Evolutionary conservation across 345 rosid species (phyloP), one percentile per base, ranked within the genome.

Genomic region (Luvunga scandens): DNA sequence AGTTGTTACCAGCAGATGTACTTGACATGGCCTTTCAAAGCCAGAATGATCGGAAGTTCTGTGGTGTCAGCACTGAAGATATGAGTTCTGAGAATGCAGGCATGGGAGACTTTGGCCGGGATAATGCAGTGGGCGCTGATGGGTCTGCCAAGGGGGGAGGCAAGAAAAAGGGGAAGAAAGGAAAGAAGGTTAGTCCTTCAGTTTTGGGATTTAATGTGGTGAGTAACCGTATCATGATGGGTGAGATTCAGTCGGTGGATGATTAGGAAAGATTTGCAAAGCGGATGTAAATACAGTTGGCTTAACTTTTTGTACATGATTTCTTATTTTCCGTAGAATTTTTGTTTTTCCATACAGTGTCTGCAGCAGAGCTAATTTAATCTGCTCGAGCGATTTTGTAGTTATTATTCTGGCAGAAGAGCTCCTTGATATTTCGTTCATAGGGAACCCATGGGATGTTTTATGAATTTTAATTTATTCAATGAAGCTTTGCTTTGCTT

Each of bases 181-280:
- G 97, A 67, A 96, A 96, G 91, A 94, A 94, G 86, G 89, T 95
- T 24, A 94, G 86, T 50, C 86, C 94, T 4, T 80, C 95, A 14
- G 98, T 85, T 78, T 79, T 96, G 45, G 98, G 98, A n/a, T 96
- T 96, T 62, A 96, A 87, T 38, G 98, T 96, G 18, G 98, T 96
- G 59, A 96, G 99, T 79, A 94, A 96, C 90, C 89, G 98, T 79
- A 96, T 96, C 78, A 92, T 92, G 98, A 96, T 86, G 99, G 99
- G 99, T 27, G 98, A 96, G 94, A 94, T 94, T 77, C 99, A 96
- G 85, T 76, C 91, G 0, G 85, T 87, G 34, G 99, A 91, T 57
- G 99, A 93, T 67, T 95, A 88, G 85, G 80, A 75, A 72, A 39
- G 48, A 72, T 42, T 38, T 55, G 34, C 31, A 30, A 34, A 75